phyloP scores from a whole-genome alignment of 169 alveolate genomes.

The Eimeria maxima region DNA sequence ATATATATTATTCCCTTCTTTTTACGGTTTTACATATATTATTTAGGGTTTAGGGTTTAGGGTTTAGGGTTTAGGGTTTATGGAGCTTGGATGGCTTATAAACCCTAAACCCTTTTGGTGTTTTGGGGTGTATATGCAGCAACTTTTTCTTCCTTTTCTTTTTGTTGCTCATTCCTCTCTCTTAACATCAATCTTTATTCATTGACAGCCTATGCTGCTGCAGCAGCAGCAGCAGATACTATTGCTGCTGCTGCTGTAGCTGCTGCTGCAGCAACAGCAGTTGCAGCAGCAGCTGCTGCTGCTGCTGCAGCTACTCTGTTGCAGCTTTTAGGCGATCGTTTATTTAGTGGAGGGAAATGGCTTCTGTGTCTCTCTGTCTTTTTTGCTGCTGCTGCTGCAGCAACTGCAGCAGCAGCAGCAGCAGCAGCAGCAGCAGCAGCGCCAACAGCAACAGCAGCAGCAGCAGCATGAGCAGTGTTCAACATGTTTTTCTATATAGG shows the following conservation, averaged over 20 bases:
- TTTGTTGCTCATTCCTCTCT: neutral
- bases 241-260: neutral
- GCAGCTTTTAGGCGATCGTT: no score
- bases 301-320: no score
- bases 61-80: no score
- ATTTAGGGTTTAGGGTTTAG: neutral
- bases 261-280: neutral
- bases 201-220: neutral
- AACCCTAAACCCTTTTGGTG: no score
- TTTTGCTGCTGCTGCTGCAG: no score
- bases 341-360: no score
- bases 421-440: constrained; percentile 22
- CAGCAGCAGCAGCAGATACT: neutral
- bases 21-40: neutral
- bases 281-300: no score
- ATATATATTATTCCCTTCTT: no score
- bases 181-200: neutral
- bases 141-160: neutral
- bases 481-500: neutral
- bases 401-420: constrained; percentile 25
- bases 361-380: no score
- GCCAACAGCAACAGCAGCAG: neutral
- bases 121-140: neutral
- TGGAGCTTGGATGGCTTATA: no score
- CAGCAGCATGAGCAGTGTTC: no score